phyloP scores from a whole-genome alignment of 208 protist genomes.

The Crithidia brevicula region DNA sequence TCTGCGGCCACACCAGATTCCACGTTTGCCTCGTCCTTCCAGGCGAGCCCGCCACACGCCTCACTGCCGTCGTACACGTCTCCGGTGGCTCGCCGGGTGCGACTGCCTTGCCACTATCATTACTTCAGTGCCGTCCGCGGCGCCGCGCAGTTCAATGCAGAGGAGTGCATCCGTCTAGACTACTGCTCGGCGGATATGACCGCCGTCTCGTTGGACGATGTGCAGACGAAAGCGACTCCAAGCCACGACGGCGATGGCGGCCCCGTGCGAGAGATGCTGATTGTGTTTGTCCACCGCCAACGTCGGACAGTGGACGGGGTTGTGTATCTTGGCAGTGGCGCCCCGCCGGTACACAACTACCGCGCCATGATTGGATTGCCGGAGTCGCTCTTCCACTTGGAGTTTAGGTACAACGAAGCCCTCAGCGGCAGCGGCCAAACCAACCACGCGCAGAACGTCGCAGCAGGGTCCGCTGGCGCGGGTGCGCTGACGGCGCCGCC shows the following conservation, averaged over 20 bases:
- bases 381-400: slow-evolving; percentile 81
- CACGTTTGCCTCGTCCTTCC: slow-evolving; percentile 43
- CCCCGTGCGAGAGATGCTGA: slow-evolving; percentile 50
- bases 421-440: not conserved
- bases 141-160: slow-evolving; percentile 38
- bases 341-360: slow-evolving; percentile 81
- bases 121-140: slow-evolving; percentile 68
- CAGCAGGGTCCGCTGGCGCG: not conserved
- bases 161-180: slow-evolving; percentile 47
- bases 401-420: slow-evolving; percentile 81
- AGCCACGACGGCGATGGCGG: not conserved
- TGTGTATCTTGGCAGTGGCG: slow-evolving; percentile 82
- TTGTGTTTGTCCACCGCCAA: slow-evolving; percentile 70
- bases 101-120: slow-evolving; percentile 61
- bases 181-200: slow-evolving; percentile 53
- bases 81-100: slow-evolving; percentile 52
- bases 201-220: slow-evolving; percentile 26
- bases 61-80: slow-evolving; percentile 57
- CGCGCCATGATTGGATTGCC: slow-evolving; percentile 77
- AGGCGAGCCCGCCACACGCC: slow-evolving; percentile 15
- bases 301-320: slow-evolving; percentile 77
- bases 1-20: not conserved
- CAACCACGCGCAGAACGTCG: too few relatives aligned
- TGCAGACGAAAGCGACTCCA: slow-evolving; percentile 1
- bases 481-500: slow-evolving; percentile 46